A percentile compares a stretch with the other conserved stretches of the same genome.
Conservation (phyloP, 108 stramenopile species). For the Nitzschia sp. region DNA sequence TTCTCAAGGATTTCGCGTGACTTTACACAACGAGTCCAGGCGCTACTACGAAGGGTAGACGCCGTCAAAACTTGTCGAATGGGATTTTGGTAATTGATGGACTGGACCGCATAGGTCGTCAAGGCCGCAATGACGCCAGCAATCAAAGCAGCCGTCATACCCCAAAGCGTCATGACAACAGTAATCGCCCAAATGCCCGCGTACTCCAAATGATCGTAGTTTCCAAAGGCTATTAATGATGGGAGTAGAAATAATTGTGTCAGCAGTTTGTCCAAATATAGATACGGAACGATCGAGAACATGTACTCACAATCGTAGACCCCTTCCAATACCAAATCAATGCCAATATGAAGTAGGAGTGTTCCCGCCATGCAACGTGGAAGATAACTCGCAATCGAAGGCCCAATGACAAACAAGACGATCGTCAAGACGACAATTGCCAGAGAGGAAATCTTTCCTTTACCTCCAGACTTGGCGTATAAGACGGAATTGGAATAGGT, state of each 20-base stretch:
- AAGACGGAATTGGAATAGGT: conserved; percentile 67
- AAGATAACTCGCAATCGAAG: conserved; percentile 52
- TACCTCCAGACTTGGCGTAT: conserved; percentile 77
- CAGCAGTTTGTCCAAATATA: not conserved
- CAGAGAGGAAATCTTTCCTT: conserved; percentile 46
- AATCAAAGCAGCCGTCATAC: conserved; percentile 76
- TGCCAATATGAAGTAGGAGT: conserved; percentile 79
- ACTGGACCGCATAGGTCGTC: conserved; percentile 62
- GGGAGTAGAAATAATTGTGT: not conserved
- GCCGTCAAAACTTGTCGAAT: conserved; percentile 68
- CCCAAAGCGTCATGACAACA: conserved; percentile 69
- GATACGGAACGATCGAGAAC: not conserved
- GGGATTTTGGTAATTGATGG: conserved; percentile 61
- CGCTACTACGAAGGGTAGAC: conserved; percentile 61
- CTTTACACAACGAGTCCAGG: conserved; percentile 47
- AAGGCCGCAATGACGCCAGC: conserved; percentile 70
- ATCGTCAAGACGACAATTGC: conserved; percentile 35
- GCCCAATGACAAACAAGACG: conserved; percentile 70
- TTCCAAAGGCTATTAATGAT: conserved; percentile 11
- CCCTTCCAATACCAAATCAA: conserved; percentile 82
- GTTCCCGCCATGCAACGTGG: conserved; percentile 89
- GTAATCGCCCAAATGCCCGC: conserved; percentile 74
- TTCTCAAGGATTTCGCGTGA: conserved; percentile 55
- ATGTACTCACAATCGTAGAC: conserved; percentile 47
- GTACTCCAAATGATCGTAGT: conserved; percentile 70